Base-by-base conservation (phyloP, 163 green algal species). In the Volvox carteri region DNA sequence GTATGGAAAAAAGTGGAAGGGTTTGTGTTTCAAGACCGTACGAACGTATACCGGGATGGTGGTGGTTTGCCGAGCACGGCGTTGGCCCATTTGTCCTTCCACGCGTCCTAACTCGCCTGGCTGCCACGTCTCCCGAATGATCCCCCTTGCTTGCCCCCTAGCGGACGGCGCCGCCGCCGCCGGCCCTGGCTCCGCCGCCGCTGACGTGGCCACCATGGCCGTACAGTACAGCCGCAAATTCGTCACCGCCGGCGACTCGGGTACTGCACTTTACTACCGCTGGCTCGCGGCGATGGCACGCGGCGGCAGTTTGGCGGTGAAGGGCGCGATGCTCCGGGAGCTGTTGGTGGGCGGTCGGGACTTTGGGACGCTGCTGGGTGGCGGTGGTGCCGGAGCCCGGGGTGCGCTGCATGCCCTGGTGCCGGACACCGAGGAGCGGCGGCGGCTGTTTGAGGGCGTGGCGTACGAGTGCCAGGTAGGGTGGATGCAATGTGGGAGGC, bases 251-350 rank as follows among this genome's bases (percentile, higher is more conserved):
- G 88, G 75, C n/a, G 93, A 94, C 81, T 75, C 42, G 2, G 74
- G 33, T 25, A 87, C 95, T 33, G 95, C 96, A 2, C 92, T 98
- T 78, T 91, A 97, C 81, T 98, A 98, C 92, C 97, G 96, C 89
- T 96, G 96, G 93, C 90, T 96, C 48, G 93, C 94, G 14, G 94
- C 95, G 2, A 85, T 65, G 7, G 86, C 93, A 5, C 56, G 85
- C 30, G 91, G 91, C 19, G 86, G 86, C 72, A 90, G 87, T 60
- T 78, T 93, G 37, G 91, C 87, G 14, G 74, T 93, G 39, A 93
- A 93, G 91, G 95, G 90, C 65, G 72, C 85, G 72, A 92, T 98
- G 87, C 93, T 98, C 86, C 90, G 93, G 18, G 96, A 98, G 91
- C 93, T 98, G 90, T 90, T 98, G 88, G 93, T 92, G 14, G 92